A percentile compares a stretch with the other conserved stretches of the same genome.
phyloP scores from a whole-genome alignment of 1,284 basidiomycete species.

The Lentinula novae-zelandiae region DNA sequence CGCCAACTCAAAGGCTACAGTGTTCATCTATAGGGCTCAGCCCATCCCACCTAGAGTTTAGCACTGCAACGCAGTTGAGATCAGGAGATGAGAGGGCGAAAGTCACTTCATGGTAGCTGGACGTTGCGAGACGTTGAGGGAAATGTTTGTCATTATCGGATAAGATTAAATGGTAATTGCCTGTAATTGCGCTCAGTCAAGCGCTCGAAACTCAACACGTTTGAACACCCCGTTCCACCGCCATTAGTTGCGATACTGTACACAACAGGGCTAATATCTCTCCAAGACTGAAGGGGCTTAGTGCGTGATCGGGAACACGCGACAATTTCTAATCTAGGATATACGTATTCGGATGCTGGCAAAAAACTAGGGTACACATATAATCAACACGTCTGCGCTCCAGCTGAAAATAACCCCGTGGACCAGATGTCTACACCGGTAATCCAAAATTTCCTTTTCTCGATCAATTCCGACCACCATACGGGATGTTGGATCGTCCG shows the following conservation, averaged over 20 bases:
- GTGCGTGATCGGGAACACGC: neutral
- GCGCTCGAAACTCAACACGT: too few species aligned
- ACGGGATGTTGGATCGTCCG: neutral
- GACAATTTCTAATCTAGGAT: neutral
- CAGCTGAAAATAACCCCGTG: neutral
- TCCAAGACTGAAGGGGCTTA: too few species aligned
- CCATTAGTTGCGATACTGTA: too few species aligned
- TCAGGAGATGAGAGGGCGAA: constrained; percentile 74
- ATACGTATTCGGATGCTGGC: neutral
- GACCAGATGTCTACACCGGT: neutral
- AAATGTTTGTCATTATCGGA: too few species aligned
- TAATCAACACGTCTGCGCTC: neutral
- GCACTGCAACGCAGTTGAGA: constrained; percentile 74
- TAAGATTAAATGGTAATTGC: too few species aligned
- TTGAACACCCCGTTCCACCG: too few species aligned
- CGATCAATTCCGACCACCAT: neutral
- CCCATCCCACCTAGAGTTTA: constrained; percentile 96
- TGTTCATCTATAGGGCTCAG: constrained; percentile 90
- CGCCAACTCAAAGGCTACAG: constrained; percentile 68
- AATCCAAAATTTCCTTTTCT: neutral
- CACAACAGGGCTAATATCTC: too few species aligned
- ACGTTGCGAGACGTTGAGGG: constrained; percentile 10
- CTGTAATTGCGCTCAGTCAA: too few species aligned
- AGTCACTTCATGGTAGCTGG: constrained; percentile 53
- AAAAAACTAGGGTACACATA: neutral